A percentile compares a stretch with the other conserved stretches of the same genome.
These are phyloP conservation scores for Penicillium polonicum DNA, from an alignment of 2,329 filamentous ascomycete species.

Conservation along the genomic window DNA sequence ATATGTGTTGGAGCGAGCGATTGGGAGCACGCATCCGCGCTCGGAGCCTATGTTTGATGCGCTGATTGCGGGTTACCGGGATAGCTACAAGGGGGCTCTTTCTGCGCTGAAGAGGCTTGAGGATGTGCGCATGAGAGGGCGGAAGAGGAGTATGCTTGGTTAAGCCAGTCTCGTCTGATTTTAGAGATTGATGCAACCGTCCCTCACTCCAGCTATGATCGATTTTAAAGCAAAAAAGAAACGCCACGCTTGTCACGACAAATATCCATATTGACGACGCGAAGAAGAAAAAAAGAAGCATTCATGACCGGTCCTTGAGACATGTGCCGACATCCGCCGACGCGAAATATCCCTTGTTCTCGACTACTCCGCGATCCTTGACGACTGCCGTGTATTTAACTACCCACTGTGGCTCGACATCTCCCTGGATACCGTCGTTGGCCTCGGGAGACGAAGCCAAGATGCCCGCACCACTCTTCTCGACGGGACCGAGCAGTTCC, in stretches of 20 bases:
- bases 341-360: conserved; percentile 98
- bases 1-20: conserved; percentile 92
- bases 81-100: conserved; percentile 71
- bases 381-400: conserved; percentile 97
- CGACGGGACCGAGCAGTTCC: conserved; percentile 73
- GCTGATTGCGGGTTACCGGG: conserved; percentile 71
- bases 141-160: conserved; percentile 96
- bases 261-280: background rate
- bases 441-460: conserved; percentile 60
- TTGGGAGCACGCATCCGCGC: conserved; percentile 88
- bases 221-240: conserved; percentile 13
- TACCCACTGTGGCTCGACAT: conserved; percentile 88
- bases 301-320: conserved; percentile 33
- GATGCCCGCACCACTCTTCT: conserved; percentile 73
- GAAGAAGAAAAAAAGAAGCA: conserved; percentile 2
- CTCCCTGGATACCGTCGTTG: conserved; percentile 63
- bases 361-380: conserved; percentile 88
- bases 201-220: conserved; percentile 7
- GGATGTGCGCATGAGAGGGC: conserved; percentile 87
- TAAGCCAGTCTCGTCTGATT: conserved; percentile 44
- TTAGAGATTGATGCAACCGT: conserved; percentile 9
- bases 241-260: conserved; percentile 26
- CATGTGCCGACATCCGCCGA: conserved; percentile 66
- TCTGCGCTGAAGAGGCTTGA: conserved; percentile 78
- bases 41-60: conserved; percentile 74